Base-by-base conservation (phyloP, 441 rosid species). In the Flueggea neowawraea region DNA sequence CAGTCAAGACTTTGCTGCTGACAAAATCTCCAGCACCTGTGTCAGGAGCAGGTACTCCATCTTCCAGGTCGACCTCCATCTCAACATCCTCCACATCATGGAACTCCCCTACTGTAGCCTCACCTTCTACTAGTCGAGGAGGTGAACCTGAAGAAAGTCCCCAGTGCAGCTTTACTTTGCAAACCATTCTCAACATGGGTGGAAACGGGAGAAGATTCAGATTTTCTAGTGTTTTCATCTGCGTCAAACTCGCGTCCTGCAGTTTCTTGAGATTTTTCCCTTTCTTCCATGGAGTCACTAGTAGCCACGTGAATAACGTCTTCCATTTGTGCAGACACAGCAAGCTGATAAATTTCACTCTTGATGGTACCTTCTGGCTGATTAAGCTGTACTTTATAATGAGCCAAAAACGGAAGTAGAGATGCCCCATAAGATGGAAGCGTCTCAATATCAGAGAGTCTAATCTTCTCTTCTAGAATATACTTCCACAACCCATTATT, bases 1-100 rank as follows among this genome's bases (percentile, higher is more conserved):
- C 54, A 62, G 65, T 51, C 65, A 69, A 32, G 60, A 36, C 63
- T 59, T 66, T 71, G 48, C 75, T 54, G 67, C 62, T 68, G 10
- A 69, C 59, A 53, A 43, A 57, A 72, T 73, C 74, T 69, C 55
- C 61, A n/a, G n/a, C n/a, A n/a, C n/a, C n/a, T n/a, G n/a, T n/a
- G n/a, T n/a, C n/a, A n/a, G n/a, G n/a, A n/a, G n/a, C n/a, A n/a
- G n/a, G n/a, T n/a, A n/a, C 68, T 60, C 70, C 72, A 53, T 91
- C 96, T 64, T 95, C 98, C 99, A 95, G 89, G 77, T 95, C 98
- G 57, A 95, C 93, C 69, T 95, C 97, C 98, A 91, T 91, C 68
- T 95, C 98, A 79, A 79, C 70, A 76, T 88, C 98, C 65, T 82
- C 98, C 65, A 67, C 85, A 61, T 43, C 77, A 58, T 74, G 63